These are phyloP conservation scores for Macrolepiota fuliginosa DNA, from an alignment of 768 basidiomycete genomes.

Conservation along the genomic window DNA sequence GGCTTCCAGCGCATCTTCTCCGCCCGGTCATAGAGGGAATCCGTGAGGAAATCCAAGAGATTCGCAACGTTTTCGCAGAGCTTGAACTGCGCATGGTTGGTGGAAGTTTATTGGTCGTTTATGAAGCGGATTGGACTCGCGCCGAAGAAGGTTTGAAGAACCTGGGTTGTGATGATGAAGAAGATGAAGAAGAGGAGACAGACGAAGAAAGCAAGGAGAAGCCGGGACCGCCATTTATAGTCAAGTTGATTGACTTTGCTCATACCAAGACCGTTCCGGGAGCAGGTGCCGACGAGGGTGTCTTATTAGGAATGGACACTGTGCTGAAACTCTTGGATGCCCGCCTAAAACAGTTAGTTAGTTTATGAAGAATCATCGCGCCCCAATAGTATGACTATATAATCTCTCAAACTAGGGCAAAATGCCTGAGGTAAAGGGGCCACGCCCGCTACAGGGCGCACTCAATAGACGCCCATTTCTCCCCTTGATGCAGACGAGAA, in stretches of 20 bases:
- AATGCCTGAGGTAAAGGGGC: too few species aligned
- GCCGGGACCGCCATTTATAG: constrained; percentile 50
- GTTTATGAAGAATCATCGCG: background rate
- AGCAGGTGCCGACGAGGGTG: constrained; percentile 75
- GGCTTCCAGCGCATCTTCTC: constrained; percentile 55
- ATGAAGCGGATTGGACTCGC: constrained; percentile 49
- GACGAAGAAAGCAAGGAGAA: constrained; percentile 33
- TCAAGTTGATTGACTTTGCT: constrained; percentile 94
- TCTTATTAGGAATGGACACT: constrained; percentile 72
- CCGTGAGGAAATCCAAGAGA: constrained; percentile 41
- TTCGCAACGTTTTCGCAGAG: constrained; percentile 37
- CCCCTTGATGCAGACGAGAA: too few species aligned
- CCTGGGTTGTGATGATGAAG: constrained; percentile 24
- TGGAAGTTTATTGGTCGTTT: constrained; percentile 76
- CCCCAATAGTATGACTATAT: background rate
- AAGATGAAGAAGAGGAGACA: constrained; percentile 31
- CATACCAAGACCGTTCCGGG: constrained; percentile 73
- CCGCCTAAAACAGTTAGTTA: constrained; percentile 1
- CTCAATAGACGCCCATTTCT: too few species aligned
- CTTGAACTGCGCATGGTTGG: constrained; percentile 82
- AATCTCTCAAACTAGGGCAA: too few species aligned
- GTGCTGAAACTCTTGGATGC: constrained; percentile 57
- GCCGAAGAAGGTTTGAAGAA: constrained; percentile 40
- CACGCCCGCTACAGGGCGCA: too few species aligned
- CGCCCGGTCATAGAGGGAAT: constrained; percentile 57